A percentile compares a stretch with the other conserved stretches of the same genome.
phyloP scores from a whole-genome alignment of 2,329 filamentous ascomycete genomes.

The Venturia oleaginea region DNA sequence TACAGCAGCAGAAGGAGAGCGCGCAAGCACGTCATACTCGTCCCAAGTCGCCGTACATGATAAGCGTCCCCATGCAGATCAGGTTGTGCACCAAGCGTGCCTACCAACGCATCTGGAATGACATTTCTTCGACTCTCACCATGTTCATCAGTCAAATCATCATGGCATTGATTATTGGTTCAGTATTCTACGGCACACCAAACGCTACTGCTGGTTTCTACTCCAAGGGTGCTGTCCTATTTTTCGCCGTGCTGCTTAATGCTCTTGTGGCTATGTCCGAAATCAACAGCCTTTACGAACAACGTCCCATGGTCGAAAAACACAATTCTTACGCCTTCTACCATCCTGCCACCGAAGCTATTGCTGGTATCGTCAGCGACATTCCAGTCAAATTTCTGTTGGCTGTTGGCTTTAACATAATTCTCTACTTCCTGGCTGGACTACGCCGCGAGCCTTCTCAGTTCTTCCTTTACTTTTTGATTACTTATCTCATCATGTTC shows the following conservation, averaged over 20 bases:
- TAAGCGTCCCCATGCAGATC: slow-evolving; percentile 57
- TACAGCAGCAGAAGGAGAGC: slow-evolving; percentile 46
- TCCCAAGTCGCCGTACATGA: slow-evolving; percentile 66
- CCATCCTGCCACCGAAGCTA: slow-evolving; percentile 33
- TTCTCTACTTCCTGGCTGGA: slow-evolving; percentile 55
- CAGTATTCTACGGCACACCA: slow-evolving; percentile 64
- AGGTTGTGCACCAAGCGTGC: slow-evolving; percentile 41
- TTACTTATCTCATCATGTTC: slow-evolving; percentile 50
- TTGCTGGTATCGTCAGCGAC: slow-evolving; percentile 50
- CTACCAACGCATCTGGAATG: slow-evolving; percentile 45
- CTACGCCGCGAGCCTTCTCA: slow-evolving; percentile 48
- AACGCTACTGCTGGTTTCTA: slow-evolving; percentile 60
- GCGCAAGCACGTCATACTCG: slow-evolving; percentile 50
- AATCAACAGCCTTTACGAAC: slow-evolving; percentile 64
- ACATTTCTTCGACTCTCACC: slow-evolving; percentile 41
- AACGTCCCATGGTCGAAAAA: slow-evolving; percentile 70
- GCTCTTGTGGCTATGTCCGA: slow-evolving; percentile 78
- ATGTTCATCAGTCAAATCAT: slow-evolving; percentile 44
- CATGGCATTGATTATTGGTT: slow-evolving; percentile 70
- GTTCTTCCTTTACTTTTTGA: slow-evolving; percentile 52
- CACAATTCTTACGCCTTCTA: slow-evolving; percentile 45
- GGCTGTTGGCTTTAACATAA: slow-evolving; percentile 48
- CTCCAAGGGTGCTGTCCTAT: slow-evolving; percentile 71
- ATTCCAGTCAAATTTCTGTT: slow-evolving; percentile 49
- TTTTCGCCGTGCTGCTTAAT: slow-evolving; percentile 73